A percentile compares a stretch with the other conserved stretches of the same genome.
phyloP scores from a whole-genome alignment of 148 eudicot genomes.

The Gaultheria prostrata region DNA sequence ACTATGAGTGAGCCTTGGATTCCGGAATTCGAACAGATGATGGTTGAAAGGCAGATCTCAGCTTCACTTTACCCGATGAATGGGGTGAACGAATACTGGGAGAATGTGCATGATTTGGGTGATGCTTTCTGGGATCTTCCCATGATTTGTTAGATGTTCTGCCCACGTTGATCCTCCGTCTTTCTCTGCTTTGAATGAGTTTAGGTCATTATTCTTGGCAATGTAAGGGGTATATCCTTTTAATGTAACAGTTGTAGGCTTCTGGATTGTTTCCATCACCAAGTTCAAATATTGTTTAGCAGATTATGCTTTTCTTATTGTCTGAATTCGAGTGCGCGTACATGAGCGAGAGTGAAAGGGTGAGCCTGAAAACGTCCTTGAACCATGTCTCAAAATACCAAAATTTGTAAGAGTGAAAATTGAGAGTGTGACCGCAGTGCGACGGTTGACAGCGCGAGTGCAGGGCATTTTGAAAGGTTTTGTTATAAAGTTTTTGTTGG shows the following conservation, averaged over 20 bases:
- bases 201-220: background rate
- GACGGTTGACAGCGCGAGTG: too few species aligned
- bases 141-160: conserved; percentile 31
- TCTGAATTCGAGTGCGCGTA: too few species aligned
- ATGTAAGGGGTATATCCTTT: background rate
- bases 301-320: background rate
- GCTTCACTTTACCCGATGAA: conserved; percentile 56
- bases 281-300: background rate
- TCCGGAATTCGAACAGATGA: conserved; percentile 44
- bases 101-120: conserved; percentile 31
- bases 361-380: too few species aligned
- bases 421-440: too few species aligned
- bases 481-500: too few species aligned
- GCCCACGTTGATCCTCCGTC: conserved; percentile 21
- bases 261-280: background rate
- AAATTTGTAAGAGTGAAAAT: too few species aligned
- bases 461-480: too few species aligned
- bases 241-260: background rate
- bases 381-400: too few species aligned
- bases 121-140: conserved; percentile 43
- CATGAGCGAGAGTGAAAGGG: too few species aligned
- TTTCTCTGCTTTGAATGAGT: conserved; percentile 8
- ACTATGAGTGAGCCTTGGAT: conserved; percentile 9
- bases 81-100: conserved; percentile 48
- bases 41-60: conserved; percentile 57